Conservation (phyloP, 1,139 yeast species). For the Yamadazyma sp. region DNA sequence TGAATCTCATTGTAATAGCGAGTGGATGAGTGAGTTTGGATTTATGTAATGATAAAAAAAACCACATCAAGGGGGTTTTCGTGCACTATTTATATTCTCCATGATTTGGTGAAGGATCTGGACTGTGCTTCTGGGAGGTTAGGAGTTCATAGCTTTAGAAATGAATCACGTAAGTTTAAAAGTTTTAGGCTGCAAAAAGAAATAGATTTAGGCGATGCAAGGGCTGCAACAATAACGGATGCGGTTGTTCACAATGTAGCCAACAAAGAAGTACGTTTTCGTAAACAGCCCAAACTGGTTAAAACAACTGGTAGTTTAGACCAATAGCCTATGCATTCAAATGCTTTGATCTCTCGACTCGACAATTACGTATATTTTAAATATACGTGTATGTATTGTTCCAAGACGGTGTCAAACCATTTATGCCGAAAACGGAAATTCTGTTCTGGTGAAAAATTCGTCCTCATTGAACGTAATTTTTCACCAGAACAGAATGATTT, state of each 20-base stretch:
- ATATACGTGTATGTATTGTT: not conserved
- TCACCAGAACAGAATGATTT: not conserved
- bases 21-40: slow-evolving; percentile 4
- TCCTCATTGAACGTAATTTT: too few species aligned
- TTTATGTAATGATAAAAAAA: slow-evolving; percentile 1
- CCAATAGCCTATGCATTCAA: too few species aligned
- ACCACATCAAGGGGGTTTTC: not conserved
- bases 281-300: not conserved
- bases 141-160: too few species aligned
- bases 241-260: not conserved
- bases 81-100: slow-evolving; percentile 2
- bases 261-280: not conserved
- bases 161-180: slow-evolving; percentile 1
- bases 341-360: not conserved
- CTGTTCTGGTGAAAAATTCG: not conserved
- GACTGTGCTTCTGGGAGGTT: too few species aligned
- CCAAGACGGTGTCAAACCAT: not conserved
- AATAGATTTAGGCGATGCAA: not conserved
- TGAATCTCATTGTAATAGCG: slow-evolving; percentile 14
- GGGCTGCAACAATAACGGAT: not conserved
- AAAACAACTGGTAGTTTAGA: not conserved
- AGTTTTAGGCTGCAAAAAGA: not conserved
- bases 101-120: not conserved
- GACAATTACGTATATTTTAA: not conserved
- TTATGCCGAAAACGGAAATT: not conserved